A percentile compares a stretch with the other conserved stretches of the same genome.
phyloP scores from a whole-genome alignment of 345 rosid genomes.

The Sonneratia alba region DNA sequence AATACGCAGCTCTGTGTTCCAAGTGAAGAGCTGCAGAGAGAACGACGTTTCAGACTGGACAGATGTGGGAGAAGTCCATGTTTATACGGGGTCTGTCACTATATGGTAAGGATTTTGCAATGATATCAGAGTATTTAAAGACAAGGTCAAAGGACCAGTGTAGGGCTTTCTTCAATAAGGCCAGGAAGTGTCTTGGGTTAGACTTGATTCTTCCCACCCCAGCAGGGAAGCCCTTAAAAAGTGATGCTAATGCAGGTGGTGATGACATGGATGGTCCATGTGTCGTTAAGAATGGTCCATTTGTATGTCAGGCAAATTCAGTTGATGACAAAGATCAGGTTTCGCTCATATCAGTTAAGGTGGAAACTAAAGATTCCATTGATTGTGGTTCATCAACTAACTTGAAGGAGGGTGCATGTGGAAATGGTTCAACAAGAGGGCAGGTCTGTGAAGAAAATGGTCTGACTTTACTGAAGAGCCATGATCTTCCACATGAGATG shows the following conservation, averaged over 20 bases:
- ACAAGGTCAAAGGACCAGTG: constrained; percentile 85
- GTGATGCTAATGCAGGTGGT: constrained; percentile 43
- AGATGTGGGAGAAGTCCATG: constrained; percentile 68
- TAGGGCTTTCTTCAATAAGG: constrained; percentile 86
- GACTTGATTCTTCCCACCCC: constrained; percentile 40
- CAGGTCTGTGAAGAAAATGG: constrained; percentile 1
- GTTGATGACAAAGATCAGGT: constrained; percentile 28
- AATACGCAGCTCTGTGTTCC: constrained; percentile 61
- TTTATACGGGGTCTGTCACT: constrained; percentile 66
- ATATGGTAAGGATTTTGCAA: constrained; percentile 80
- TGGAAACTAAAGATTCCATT: constrained; percentile 17
- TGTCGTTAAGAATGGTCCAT: constrained; percentile 42
- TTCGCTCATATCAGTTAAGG: constrained; percentile 13
- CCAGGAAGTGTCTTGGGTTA: constrained; percentile 82
- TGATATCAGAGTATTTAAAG: constrained; percentile 46
- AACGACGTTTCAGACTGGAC: constrained; percentile 82
- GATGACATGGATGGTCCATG: constrained; percentile 62
- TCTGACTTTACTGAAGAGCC: neutral
- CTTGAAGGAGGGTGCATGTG: neutral
- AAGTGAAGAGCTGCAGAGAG: constrained; percentile 80
- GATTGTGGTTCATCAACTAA: constrained; percentile 7
- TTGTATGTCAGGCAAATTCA: constrained; percentile 29
- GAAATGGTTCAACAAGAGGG: neutral
- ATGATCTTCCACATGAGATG: constrained; percentile 1
- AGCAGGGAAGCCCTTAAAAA: neutral